Evolutionary conservation across 768 basidiomycete genomes (phyloP).

Genomic region (Trametes gibbosa): DNA sequence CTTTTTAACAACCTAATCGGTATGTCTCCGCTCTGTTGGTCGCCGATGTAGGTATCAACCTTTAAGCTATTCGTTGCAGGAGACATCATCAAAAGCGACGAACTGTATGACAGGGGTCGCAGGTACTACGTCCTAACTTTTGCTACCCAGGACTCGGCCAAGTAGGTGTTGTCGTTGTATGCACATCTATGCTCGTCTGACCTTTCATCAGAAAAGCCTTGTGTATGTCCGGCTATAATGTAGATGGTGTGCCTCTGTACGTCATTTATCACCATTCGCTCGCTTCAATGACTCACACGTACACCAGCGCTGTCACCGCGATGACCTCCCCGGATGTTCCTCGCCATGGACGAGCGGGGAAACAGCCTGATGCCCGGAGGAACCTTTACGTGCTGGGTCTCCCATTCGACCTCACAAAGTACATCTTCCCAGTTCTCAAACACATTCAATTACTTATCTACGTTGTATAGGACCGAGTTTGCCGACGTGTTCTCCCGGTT

Average conservation of each 20-base stretch:
- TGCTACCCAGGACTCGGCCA: slow-evolving; percentile 47
- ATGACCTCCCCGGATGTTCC: slow-evolving; percentile 14
- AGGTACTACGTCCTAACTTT: slow-evolving; percentile 53
- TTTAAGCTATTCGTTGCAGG: slow-evolving; percentile 29
- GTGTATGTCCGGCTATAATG: slow-evolving; percentile 61
- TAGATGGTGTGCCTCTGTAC: slow-evolving; percentile 55
- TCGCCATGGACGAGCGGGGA: slow-evolving; percentile 26
- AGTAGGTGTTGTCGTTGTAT: slow-evolving; percentile 36
- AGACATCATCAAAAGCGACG: slow-evolving; percentile 41
- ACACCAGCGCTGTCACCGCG: slow-evolving; percentile 23
- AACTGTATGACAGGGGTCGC: slow-evolving; percentile 26
- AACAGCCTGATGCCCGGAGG: slow-evolving; percentile 51
- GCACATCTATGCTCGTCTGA: slow-evolving; percentile 6
- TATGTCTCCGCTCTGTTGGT: slow-evolving; percentile 24
- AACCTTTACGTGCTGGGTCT: slow-evolving; percentile 85
- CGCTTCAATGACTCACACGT: not conserved
- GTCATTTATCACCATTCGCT: slow-evolving; percentile 21
- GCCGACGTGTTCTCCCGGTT: slow-evolving; percentile 57
- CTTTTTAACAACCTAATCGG: slow-evolving; percentile 60
- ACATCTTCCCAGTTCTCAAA: slow-evolving; percentile 21
- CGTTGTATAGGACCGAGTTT: slow-evolving; percentile 42
- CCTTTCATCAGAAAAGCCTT: slow-evolving; percentile 52
- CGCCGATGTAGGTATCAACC: not conserved
- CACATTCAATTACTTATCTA: not conserved
- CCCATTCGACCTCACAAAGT: slow-evolving; percentile 82